phyloP scores from a whole-genome alignment of 441 rosid genomes.

The Mallotus japonicus region DNA sequence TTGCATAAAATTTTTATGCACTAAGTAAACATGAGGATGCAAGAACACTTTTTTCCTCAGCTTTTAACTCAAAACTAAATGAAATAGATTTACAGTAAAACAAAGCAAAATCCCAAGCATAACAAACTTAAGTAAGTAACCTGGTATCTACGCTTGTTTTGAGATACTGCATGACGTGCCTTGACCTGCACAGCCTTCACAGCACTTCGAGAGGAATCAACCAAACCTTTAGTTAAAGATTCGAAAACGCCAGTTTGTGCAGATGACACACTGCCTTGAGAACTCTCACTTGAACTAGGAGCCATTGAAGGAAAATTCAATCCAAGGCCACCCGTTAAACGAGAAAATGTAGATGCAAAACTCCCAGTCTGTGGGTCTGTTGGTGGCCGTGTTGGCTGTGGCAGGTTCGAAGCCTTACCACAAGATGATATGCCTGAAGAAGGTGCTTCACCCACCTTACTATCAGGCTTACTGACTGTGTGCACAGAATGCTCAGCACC shows the following conservation, averaged over 20 bases:
- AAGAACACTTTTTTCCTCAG: background rate
- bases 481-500: background rate
- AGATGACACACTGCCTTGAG: slow-evolving; percentile 30
- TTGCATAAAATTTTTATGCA: background rate
- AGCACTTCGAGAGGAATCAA: slow-evolving; percentile 67
- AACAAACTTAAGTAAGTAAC: slow-evolving; percentile 29
- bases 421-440: background rate
- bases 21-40: background rate
- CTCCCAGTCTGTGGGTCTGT: slow-evolving; percentile 30
- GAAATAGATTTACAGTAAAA: background rate
- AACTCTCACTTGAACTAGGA: slow-evolving; percentile 29
- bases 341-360: slow-evolving; percentile 55
- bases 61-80: background rate
- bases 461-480: background rate
- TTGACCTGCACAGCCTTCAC: slow-evolving; percentile 82
- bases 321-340: slow-evolving; percentile 63
- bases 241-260: slow-evolving; percentile 50
- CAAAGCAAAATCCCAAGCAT: background rate
- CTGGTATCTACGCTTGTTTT: slow-evolving; percentile 84
- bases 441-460: slow-evolving; percentile 4
- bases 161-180: slow-evolving; percentile 82
- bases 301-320: slow-evolving; percentile 39
- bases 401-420: slow-evolving; percentile 45
- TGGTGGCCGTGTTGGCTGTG: slow-evolving; percentile 37
- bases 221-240: slow-evolving; percentile 68